Conservation (phyloP, 345 rosid species). For the Lepidium didymum region DNA sequence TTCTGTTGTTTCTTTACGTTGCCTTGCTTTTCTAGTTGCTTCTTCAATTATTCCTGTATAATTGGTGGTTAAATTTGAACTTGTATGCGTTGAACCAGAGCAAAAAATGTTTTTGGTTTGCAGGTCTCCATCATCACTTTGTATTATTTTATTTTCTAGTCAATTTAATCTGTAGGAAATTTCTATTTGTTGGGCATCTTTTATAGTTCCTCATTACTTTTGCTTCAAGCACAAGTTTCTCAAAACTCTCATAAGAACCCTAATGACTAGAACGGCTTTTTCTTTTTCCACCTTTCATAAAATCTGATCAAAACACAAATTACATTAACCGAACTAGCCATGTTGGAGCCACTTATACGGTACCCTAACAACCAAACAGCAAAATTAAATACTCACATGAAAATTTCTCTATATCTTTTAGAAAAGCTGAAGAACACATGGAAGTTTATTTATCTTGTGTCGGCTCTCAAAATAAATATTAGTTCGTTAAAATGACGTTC, state of each 20-base stretch:
- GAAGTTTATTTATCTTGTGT: slow-evolving; percentile 21
- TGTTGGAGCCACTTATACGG: slow-evolving; percentile 14
- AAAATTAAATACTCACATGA: slow-evolving; percentile 25
- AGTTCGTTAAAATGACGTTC: slow-evolving; percentile 12
- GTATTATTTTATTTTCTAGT: background rate
- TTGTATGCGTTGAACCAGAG: slow-evolving; percentile 4
- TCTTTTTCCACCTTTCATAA: background rate
- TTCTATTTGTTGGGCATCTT: background rate
- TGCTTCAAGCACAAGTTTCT: slow-evolving; percentile 10
- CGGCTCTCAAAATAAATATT: slow-evolving; percentile 11
- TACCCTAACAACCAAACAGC: slow-evolving; percentile 25
- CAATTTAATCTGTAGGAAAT: background rate
- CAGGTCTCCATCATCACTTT: background rate
- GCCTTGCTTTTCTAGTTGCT: background rate
- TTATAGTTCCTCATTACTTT: background rate
- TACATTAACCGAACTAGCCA: slow-evolving; percentile 3
- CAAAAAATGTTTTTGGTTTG: background rate
- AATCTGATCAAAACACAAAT: background rate
- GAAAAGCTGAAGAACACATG: background rate
- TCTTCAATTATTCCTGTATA: slow-evolving; percentile 9
- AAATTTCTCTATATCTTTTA: background rate
- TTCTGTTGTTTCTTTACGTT: background rate
- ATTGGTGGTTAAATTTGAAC: slow-evolving; percentile 5
- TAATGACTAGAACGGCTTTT: background rate
- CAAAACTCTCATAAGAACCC: background rate